These are phyloP conservation scores for Parathielavia appendiculata DNA, from an alignment of 495 filamentous ascomycete genomes.

Conservation along the genomic window DNA sequence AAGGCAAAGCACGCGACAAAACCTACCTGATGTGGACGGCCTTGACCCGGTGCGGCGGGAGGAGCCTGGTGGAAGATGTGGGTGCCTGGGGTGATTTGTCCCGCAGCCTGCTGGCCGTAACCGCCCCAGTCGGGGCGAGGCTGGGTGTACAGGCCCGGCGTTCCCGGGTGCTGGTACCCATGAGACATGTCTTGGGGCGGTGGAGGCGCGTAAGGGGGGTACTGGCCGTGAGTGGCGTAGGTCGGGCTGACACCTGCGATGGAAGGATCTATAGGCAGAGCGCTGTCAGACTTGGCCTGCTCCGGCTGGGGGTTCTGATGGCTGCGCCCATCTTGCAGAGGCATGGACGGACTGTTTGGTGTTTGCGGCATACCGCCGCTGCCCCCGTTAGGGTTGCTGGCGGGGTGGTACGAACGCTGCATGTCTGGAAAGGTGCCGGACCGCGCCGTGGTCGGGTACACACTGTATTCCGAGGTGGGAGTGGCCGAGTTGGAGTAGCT, in stretches of 20 bases:
- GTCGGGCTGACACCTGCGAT: slow-evolving; percentile 89
- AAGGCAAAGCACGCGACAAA: not conserved
- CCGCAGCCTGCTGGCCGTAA: slow-evolving; percentile 62
- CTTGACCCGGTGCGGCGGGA: slow-evolving; percentile 48
- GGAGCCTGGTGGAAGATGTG: slow-evolving; percentile 52
- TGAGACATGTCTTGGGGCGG: slow-evolving; percentile 81
- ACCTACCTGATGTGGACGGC: slow-evolving; percentile 68
- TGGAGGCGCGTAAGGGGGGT: slow-evolving; percentile 70
- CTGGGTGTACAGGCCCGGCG: slow-evolving; percentile 57
- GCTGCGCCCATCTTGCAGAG: slow-evolving; percentile 68
- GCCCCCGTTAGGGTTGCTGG: slow-evolving; percentile 66
- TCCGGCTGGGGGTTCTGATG: slow-evolving; percentile 54
- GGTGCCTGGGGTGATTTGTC: slow-evolving; percentile 46
- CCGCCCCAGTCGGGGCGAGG: slow-evolving; percentile 75
- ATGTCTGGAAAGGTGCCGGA: slow-evolving; percentile 76
- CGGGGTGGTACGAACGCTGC: slow-evolving; percentile 62
- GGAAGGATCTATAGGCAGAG: slow-evolving; percentile 98
- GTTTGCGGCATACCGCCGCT: slow-evolving; percentile 91
- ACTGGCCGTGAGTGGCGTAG: slow-evolving; percentile 61
- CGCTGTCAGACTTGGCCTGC: slow-evolving; percentile 84
- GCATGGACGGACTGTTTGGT: slow-evolving; percentile 90
- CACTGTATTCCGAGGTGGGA: slow-evolving; percentile 81
- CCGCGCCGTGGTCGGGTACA: slow-evolving; percentile 72
- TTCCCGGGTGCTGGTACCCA: slow-evolving; percentile 52
- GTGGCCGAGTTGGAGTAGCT: slow-evolving; percentile 72